Conservation (phyloP, 2,329 filamentous ascomycete species). For the Alternaria conjuncta region DNA sequence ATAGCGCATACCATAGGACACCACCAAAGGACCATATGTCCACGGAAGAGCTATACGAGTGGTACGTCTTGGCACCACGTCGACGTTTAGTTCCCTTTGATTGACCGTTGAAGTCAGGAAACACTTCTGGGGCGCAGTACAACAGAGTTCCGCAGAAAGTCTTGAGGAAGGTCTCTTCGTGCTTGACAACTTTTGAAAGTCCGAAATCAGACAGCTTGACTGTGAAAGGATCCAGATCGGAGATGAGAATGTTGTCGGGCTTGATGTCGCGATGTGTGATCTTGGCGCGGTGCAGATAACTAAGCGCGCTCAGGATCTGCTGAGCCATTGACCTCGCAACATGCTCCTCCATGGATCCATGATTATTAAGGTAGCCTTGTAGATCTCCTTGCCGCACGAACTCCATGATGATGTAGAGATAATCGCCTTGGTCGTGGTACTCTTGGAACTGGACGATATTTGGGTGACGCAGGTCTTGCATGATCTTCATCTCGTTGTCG, state of each 20-base stretch:
- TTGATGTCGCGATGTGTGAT: constrained; percentile 99
- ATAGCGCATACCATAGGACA: constrained; percentile 88
- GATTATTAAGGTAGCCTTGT: constrained; percentile 70
- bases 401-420: constrained; percentile 98
- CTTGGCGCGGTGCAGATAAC: constrained; percentile 83
- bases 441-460: constrained; percentile 94
- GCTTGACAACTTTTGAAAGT: constrained; percentile 90
- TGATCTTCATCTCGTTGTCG: constrained; percentile 96
- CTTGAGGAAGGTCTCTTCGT: constrained; percentile 88
- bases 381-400: constrained; percentile 84
- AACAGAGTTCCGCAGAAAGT: constrained; percentile 96
- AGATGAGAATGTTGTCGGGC: constrained; percentile 93
- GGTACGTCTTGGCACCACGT: constrained; percentile 57
- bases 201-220: constrained; percentile 98
- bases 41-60: constrained; percentile 85
- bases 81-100: constrained; percentile 69
- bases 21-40: constrained; percentile 97
- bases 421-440: constrained; percentile 78
- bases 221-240: constrained; percentile 72
- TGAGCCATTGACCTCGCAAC: constrained; percentile 73
- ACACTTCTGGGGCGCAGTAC: constrained; percentile 97
- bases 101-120: constrained; percentile 77
- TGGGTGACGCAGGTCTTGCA: constrained; percentile 81
- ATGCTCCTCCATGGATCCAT: constrained; percentile 69
- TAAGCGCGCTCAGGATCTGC: constrained; percentile 81